Percentiles rank a stretch among this genome's conserved stretches.
Conservation (phyloP, 345 rosid species). For the Brassica rapa region DNA sequence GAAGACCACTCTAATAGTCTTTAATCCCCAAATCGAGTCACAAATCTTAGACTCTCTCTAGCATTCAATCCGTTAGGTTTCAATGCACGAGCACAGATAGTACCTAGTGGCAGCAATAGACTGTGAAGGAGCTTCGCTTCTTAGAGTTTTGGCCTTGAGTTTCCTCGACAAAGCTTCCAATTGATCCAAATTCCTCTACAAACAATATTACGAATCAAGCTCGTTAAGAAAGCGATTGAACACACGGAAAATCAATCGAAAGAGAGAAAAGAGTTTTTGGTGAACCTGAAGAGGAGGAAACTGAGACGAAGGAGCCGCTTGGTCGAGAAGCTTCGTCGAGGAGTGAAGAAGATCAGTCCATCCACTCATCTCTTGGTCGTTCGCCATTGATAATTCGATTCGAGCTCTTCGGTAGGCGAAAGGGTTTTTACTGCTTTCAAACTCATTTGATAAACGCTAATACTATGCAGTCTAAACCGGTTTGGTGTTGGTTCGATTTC, state of each 20-base stretch:
- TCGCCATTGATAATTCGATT: constrained; percentile 56
- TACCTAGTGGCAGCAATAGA: constrained; percentile 96
- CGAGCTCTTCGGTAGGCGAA: constrained; percentile 10
- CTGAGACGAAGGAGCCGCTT: constrained; percentile 96
- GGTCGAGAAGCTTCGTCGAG: constrained; percentile 92
- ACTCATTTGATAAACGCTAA: not conserved
- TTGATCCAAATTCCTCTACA: constrained; percentile 93
- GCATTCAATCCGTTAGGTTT: not conserved
- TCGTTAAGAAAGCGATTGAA: not conserved
- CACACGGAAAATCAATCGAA: not conserved
- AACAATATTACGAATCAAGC: not conserved
- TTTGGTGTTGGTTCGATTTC: not conserved
- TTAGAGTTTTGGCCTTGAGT: constrained; percentile 86
- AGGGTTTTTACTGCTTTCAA: constrained; percentile 10
- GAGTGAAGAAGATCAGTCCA: constrained; percentile 97
- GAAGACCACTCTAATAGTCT: not conserved
- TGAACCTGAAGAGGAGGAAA: constrained; percentile 98
- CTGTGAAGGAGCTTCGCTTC: constrained; percentile 91
- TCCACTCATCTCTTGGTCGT: constrained; percentile 74
- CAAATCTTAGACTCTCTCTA: not conserved
- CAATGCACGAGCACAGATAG: not conserved
- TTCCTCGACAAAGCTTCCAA: constrained; percentile 91
- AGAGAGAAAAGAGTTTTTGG: constrained; percentile 3
- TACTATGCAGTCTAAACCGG: constrained; percentile 3
- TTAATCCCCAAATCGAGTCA: not conserved